phyloP scores from a whole-genome alignment of 352 stramenopile genomes.

The Globisporangium takayamanum region DNA sequence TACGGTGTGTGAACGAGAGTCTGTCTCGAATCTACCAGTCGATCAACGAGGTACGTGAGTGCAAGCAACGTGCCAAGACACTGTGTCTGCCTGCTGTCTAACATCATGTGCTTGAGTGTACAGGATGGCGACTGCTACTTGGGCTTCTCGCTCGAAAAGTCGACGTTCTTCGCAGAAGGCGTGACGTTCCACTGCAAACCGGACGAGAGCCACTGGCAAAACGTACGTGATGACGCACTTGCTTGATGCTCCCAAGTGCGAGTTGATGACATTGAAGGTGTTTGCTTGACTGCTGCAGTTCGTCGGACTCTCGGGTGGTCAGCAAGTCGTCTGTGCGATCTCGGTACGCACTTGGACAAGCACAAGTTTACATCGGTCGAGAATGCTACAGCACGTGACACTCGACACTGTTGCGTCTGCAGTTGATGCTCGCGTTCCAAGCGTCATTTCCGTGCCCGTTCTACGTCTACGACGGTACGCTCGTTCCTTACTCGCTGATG shows the following conservation, averaged over 20 bases:
- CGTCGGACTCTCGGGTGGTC: slow-evolving; percentile 29
- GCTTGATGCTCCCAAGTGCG: background rate
- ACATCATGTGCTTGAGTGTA: background rate
- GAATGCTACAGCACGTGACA: too few species aligned
- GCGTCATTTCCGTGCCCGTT: slow-evolving; percentile 28
- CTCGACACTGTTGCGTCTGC: background rate
- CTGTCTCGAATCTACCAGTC: slow-evolving; percentile 24
- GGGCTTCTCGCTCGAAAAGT: slow-evolving; percentile 23
- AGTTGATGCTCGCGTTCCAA: slow-evolving; percentile 35
- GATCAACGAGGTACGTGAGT: slow-evolving; percentile 18
- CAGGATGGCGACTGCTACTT: slow-evolving; percentile 38
- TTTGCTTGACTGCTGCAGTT: slow-evolving; percentile 14
- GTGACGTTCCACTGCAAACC: slow-evolving; percentile 34
- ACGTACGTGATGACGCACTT: slow-evolving; percentile 11
- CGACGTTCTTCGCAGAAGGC: slow-evolving; percentile 26
- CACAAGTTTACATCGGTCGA: too few species aligned
- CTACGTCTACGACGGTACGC: slow-evolving; percentile 35
- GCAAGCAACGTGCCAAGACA: too few species aligned
- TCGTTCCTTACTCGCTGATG: background rate
- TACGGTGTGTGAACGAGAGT: slow-evolving; percentile 17
- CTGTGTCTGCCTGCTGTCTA: background rate
- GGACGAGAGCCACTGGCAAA: slow-evolving; percentile 34
- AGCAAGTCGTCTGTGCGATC: slow-evolving; percentile 32
- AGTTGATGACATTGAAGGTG: background rate
- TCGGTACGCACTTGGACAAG: slow-evolving; percentile 14